Base-by-base conservation (phyloP, 495 filamentous ascomycete species). In the Penicillium pulvis region DNA sequence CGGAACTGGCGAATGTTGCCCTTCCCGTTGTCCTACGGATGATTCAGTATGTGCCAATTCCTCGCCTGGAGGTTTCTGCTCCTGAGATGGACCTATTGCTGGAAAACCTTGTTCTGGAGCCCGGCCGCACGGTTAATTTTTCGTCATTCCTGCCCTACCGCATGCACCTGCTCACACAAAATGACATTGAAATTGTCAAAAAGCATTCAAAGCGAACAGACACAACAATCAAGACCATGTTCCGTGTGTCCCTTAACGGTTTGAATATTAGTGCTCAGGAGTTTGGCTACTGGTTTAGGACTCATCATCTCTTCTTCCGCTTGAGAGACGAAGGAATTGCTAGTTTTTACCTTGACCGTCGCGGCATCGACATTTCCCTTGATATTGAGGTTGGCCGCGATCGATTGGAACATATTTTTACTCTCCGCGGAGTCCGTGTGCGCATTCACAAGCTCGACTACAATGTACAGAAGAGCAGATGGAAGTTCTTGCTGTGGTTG, bases 41-140 rank as follows among this genome's bases (percentile, higher is more conserved):
- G 10, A 79, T 97, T 55, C 90, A 95, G 68, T 91, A 91, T 74
- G 78, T 97, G 17, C 93, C 93, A 0, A 93, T 98, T 36, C 91
- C 92, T 0, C 85, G 93, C 5, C 75, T 97, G 36, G 93, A 96
- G 63, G 75, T 97, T 7, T 87, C 90, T 1, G 87, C 89, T 4
- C 93, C 91, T 1, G 85, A 89, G 51, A 75, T 96, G 60, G 92
- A 96, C 62, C 83, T 98, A 11, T 77, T 98, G 1, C 74, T 98
- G 8, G 93, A 97, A 64, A 97, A 94, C 55, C 78, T 98, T 41
- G 88, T 98, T 51, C 78, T 98, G 36, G 92, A 98, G 61, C 93
- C 93, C 0, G 93, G 93, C 20, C 79, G 77, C 33, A 94, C 91
- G 3, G 81, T 96, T 61, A 94, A 96, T 68, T 81, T 85, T 59